Conservation (phyloP, 176 grass and related monocot species). For the Triticum urartu region DNA sequence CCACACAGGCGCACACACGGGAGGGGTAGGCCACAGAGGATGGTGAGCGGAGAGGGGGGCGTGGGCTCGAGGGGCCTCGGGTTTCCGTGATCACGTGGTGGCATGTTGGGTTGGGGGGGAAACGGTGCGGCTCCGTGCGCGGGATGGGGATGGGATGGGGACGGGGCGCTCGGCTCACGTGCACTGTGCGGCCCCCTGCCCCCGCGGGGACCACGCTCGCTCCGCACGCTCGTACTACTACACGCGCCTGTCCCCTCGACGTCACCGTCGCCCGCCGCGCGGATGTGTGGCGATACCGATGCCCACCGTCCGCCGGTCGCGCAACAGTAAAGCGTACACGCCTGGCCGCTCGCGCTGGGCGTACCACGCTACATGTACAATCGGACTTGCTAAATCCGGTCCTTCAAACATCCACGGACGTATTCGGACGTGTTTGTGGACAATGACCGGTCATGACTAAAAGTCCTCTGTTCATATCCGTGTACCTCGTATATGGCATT, state of each 20-base stretch:
- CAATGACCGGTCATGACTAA: too few relatives aligned
- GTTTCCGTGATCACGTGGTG: conserved; percentile 35
- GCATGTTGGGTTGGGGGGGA: neutral
- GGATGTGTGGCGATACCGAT: conserved; percentile 8
- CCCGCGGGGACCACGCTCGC: neutral
- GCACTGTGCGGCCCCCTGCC: conserved; percentile 10
- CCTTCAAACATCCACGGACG: too few relatives aligned
- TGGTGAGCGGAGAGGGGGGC: neutral
- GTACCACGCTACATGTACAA: too few relatives aligned
- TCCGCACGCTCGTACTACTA: neutral
- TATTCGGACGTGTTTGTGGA: too few relatives aligned
- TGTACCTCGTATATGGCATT: too few relatives aligned
- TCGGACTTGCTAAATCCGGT: too few relatives aligned
- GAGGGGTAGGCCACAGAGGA: neutral
- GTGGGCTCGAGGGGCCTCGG: neutral
- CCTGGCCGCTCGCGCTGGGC: neutral
- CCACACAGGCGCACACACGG: neutral
- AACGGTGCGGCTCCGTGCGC: conserved; percentile 16
- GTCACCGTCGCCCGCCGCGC: neutral
- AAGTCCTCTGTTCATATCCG: too few relatives aligned
- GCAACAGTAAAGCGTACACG: neutral
- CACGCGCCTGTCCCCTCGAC: neutral
- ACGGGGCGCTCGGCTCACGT: conserved; percentile 27
- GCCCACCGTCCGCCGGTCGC: neutral
- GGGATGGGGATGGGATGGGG: neutral